Conservation (phyloP, 2,329 filamentous ascomycete species). For the Aspergillus uvarum region DNA sequence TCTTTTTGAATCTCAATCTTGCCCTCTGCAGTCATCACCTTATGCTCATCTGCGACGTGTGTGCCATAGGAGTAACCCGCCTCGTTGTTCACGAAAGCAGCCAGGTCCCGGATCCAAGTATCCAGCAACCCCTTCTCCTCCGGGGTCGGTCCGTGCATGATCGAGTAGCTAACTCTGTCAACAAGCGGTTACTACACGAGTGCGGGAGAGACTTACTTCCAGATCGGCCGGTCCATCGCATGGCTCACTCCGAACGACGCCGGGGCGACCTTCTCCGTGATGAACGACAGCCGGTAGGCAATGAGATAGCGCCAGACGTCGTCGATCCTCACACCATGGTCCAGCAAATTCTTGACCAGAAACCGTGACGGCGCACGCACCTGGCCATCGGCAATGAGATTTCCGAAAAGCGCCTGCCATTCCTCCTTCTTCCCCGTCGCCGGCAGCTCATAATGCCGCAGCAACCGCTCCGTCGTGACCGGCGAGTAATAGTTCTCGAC, state of each 20-base stretch:
- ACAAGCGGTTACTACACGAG: background rate
- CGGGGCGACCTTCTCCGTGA: slow-evolving; percentile 41
- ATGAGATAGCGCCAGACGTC: slow-evolving; percentile 48
- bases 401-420: slow-evolving; percentile 43
- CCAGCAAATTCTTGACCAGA: slow-evolving; percentile 18
- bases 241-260: slow-evolving; percentile 32
- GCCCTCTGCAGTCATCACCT: slow-evolving; percentile 35
- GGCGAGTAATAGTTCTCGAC: slow-evolving; percentile 48
- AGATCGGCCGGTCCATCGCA: slow-evolving; percentile 46
- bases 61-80: slow-evolving; percentile 37
- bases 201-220: slow-evolving; percentile 39
- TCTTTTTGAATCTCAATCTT: slow-evolving; percentile 38
- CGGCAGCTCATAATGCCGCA: slow-evolving; percentile 41
- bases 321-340: slow-evolving; percentile 33
- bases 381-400: slow-evolving; percentile 33
- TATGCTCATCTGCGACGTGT: slow-evolving; percentile 35
- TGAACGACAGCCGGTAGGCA: slow-evolving; percentile 45
- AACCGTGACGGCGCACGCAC: slow-evolving; percentile 24
- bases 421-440: slow-evolving; percentile 30
- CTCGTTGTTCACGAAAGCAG: slow-evolving; percentile 40
- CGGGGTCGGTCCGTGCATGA: slow-evolving; percentile 40
- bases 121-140: slow-evolving; percentile 39
- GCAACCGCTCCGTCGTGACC: slow-evolving; percentile 36
- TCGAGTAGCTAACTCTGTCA: slow-evolving; percentile 33
- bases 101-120: slow-evolving; percentile 40